phyloP scores from a whole-genome alignment of 2,329 filamentous ascomycete genomes.

The Dryadomyces sulphureus region DNA sequence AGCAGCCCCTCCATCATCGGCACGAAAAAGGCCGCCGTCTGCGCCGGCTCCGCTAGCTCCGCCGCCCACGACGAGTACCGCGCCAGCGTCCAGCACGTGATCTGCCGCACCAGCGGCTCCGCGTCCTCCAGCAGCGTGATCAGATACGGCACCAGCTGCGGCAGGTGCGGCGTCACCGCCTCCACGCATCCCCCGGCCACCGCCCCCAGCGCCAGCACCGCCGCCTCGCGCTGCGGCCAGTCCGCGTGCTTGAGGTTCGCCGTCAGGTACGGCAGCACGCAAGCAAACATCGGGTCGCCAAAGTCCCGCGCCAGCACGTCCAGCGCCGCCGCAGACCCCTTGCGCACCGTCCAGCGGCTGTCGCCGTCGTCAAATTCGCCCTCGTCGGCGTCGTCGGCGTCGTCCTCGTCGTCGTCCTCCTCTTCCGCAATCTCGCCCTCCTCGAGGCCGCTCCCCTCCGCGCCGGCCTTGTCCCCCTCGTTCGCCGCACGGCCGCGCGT shows the following conservation, averaged over 20 bases:
- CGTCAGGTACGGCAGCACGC: slow-evolving; percentile 83
- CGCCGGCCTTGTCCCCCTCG: slow-evolving; percentile 40
- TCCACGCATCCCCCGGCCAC: slow-evolving; percentile 91
- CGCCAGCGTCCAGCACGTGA: slow-evolving; percentile 94
- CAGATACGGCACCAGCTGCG: slow-evolving; percentile 79
- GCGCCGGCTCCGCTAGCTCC: slow-evolving; percentile 47
- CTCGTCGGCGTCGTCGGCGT: slow-evolving; percentile 60
- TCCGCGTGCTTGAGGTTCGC: slow-evolving; percentile 76
- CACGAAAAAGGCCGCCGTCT: slow-evolving; percentile 70
- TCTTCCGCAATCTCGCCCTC: slow-evolving; percentile 61
- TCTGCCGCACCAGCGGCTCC: slow-evolving; percentile 86
- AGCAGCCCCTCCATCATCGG: slow-evolving; percentile 96
- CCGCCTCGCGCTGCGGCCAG: slow-evolving; percentile 87
- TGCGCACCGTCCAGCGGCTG: slow-evolving; percentile 86
- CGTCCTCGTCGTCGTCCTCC: slow-evolving; percentile 71
- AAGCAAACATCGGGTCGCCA: slow-evolving; percentile 72
- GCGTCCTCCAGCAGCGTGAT: slow-evolving; percentile 70
- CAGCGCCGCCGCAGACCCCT: slow-evolving; percentile 89
- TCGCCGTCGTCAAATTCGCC: slow-evolving; percentile 71
- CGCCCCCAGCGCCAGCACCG: slow-evolving; percentile 83
- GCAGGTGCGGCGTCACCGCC: slow-evolving; percentile 78
- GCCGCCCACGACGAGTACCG: slow-evolving; percentile 90
- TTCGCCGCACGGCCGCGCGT: slow-evolving; percentile 28
- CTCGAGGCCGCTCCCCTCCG: slow-evolving; percentile 41
- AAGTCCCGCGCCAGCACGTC: slow-evolving; percentile 92